These are phyloP conservation scores for Verbascum thapsus DNA, from an alignment of 257 asterid species.

Conservation along the genomic window DNA sequence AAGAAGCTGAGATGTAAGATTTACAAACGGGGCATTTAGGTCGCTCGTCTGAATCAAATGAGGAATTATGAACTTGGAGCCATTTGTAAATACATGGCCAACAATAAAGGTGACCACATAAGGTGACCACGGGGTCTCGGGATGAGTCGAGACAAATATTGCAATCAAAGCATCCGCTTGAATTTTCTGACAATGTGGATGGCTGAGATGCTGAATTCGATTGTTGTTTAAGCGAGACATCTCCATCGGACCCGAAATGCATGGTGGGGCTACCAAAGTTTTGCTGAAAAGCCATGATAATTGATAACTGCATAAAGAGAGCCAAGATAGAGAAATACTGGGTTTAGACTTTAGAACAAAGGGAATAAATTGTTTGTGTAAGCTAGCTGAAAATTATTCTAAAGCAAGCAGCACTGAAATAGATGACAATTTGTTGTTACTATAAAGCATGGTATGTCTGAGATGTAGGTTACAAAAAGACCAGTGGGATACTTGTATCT, in stretches of 20 bases:
- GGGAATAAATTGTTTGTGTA: background rate
- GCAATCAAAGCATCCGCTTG: constrained; percentile 64
- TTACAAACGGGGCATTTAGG: constrained; percentile 78
- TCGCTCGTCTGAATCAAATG: constrained; percentile 42
- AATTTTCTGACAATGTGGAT: constrained; percentile 41
- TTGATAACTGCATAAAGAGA: constrained; percentile 44
- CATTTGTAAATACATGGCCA: constrained; percentile 89
- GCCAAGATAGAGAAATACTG: background rate
- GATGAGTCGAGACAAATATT: constrained; percentile 76
- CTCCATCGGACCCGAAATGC: constrained; percentile 40
- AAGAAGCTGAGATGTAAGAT: constrained; percentile 53
- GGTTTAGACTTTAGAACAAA: background rate
- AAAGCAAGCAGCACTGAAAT: background rate
- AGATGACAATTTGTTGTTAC: background rate
- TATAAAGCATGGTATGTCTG: background rate
- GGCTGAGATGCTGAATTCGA: constrained; percentile 37
- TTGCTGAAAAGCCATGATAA: constrained; percentile 58
- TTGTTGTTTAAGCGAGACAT: constrained; percentile 45
- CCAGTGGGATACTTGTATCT: background rate
- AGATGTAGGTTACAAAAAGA: background rate
- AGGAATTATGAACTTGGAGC: constrained; percentile 55
- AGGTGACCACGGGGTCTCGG: constrained; percentile 71
- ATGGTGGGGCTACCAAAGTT: constrained; percentile 37
- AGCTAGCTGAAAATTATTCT: background rate
- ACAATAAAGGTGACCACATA: constrained; percentile 79